phyloP scores from a whole-genome alignment of 148 eudicot genomes.

The Rhododendron kiyosumense region DNA sequence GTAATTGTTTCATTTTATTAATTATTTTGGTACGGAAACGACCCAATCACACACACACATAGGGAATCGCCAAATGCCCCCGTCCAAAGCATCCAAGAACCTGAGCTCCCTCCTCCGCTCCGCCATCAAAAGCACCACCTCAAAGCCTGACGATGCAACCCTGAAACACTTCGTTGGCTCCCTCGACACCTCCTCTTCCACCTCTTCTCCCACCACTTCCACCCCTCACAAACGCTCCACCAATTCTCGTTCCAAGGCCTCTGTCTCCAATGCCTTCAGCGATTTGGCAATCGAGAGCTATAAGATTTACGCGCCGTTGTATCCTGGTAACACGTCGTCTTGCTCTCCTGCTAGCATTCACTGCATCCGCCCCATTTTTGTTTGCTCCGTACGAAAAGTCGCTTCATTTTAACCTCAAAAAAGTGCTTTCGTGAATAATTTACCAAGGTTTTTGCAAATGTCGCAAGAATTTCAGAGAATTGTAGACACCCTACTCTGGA shows the following conservation, averaged over 20 bases:
- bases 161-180: slow-evolving; percentile 6
- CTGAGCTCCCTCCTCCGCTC: slow-evolving; percentile 30
- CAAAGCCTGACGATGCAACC: background rate
- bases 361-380: no score
- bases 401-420: no score
- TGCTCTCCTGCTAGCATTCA: no score
- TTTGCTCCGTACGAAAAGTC: no score
- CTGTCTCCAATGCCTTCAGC: background rate
- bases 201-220: background rate
- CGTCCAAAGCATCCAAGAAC: slow-evolving; percentile 15
- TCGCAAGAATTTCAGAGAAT: no score
- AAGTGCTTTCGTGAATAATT: no score
- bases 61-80: slow-evolving; percentile 24
- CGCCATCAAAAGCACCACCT: slow-evolving; percentile 11
- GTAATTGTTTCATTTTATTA: no score
- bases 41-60: no score
- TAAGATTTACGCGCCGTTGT: background rate
- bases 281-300: background rate
- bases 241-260: slow-evolving; percentile 8
- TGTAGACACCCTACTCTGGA: no score
- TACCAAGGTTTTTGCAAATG: no score
- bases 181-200: background rate
- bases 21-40: no score
- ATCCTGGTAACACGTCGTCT: background rate
- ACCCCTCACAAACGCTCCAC: background rate